Base-by-base conservation (phyloP, 148 eudicot genomes). In the Drosera capensis region DNA sequence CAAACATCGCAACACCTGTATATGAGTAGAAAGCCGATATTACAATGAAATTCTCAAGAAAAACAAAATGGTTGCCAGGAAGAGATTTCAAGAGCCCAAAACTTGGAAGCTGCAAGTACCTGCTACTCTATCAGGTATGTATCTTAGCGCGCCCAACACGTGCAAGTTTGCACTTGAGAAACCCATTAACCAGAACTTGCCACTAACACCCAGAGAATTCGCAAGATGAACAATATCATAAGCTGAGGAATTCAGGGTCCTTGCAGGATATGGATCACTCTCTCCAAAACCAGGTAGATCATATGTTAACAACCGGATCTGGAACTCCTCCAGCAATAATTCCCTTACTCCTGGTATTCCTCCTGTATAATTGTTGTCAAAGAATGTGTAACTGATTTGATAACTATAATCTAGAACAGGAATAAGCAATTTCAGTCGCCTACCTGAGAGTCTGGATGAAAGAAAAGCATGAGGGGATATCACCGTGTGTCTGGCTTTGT, bases 211-310 rank as follows among this genome's bases (percentile, higher is more conserved):
- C 8, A 75, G 39, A 48, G 79, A 70, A 51, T 75, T 57, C 28
- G 93, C 92, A 52, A 90, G 64, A 48, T 78, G 34, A 36, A 64
- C 48, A 68, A 90, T 63, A 56, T 90, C 97, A 55, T 72, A 40
- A 52, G 95, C 93, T 15, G 97, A 90, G 23, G 97, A 68, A 42
- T 67, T 78, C 38, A 90, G 93, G 61, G 65, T 68, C 52, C 97
- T 69, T 34, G 52, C 55, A 9, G 84, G 75, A 57, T 84, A 79
- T 48, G 82, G 81, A 57, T 84, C 87, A 46, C 97, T 90, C 69
- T 90, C 97, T 31, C 95, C 97, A 49, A 90, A 90, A 61, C 97
- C 97, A 38, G 97, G 95, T 61, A 80, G 82, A 71, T 90, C 97
- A 57, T 80, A 90, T 22, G 84, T 71, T 31, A 90, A 49, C 46